These are phyloP conservation scores for Yarrowia deformans DNA, from an alignment of 805 yeast genomes.

Conservation along the genomic window DNA sequence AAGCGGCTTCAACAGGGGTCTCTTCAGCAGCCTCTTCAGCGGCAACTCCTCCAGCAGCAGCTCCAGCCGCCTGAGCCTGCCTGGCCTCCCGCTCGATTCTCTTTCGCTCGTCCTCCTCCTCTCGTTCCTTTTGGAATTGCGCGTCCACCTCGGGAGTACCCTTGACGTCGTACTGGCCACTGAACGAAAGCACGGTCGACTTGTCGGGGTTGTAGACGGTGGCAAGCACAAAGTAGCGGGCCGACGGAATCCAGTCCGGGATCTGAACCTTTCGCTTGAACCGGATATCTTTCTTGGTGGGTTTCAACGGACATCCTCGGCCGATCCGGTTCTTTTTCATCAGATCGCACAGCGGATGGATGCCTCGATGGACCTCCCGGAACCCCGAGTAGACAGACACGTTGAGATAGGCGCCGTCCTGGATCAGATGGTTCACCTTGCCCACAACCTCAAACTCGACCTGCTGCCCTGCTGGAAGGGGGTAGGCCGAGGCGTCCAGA, in stretches of 20 bases:
- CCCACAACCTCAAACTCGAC: constrained; percentile 37
- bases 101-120: constrained; percentile 5
- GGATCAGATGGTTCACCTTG: constrained; percentile 2
- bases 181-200: constrained; percentile 1
- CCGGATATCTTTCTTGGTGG: constrained; percentile 29
- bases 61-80: neutral
- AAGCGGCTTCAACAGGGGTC: no score
- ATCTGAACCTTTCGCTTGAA: constrained; percentile 22
- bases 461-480: constrained; percentile 21
- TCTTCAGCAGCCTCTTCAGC: no score
- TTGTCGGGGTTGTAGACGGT: constrained; percentile 26
- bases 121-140: neutral
- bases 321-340: constrained; percentile 26
- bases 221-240: constrained; percentile 15
- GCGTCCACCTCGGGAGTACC: constrained; percentile 20
- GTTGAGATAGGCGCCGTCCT: constrained; percentile 35
- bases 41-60: neutral
- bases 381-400: constrained; percentile 22
- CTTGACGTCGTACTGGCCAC: constrained; percentile 32
- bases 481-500: constrained; percentile 18
- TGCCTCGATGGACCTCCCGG: constrained; percentile 14
- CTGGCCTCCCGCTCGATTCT: neutral
- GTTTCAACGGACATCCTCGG: constrained; percentile 32
- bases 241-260: constrained; percentile 32
- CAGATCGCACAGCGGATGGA: constrained; percentile 20